These are phyloP conservation scores for button mushroom (Agaricus bisporus) DNA, from an alignment of 768 basidiomycete genomes.

Conservation along the genomic window DNA sequence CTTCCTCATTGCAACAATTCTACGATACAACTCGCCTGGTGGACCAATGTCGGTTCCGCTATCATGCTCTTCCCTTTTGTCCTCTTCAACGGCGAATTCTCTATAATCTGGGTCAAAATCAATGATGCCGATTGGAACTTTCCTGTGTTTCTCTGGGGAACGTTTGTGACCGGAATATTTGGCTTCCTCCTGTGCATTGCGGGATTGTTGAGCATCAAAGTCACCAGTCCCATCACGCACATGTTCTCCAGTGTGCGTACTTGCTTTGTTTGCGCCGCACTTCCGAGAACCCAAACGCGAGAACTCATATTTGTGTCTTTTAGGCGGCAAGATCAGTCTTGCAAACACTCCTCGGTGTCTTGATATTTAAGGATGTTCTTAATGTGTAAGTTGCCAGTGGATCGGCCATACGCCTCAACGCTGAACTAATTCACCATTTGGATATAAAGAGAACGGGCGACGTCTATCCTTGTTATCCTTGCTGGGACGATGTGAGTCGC, in stretches of 20 bases:
- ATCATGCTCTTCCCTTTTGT: conserved; percentile 59
- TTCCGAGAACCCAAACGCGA: neutral
- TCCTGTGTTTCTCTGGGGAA: conserved; percentile 56
- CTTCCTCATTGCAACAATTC: conserved; percentile 64
- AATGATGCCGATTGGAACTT: conserved; percentile 38
- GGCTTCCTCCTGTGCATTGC: conserved; percentile 80
- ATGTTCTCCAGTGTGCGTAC: conserved; percentile 73
- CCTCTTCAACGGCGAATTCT: conserved; percentile 48
- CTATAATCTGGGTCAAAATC: conserved; percentile 33
- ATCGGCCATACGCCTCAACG: no score
- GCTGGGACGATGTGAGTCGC: conserved; percentile 56
- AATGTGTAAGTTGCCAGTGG: conserved; percentile 48
- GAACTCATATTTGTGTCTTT: conserved; percentile 4
- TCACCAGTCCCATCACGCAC: conserved; percentile 79
- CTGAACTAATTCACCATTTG: neutral
- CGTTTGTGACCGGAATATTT: conserved; percentile 64
- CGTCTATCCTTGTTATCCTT: conserved; percentile 63
- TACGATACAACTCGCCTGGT: conserved; percentile 71
- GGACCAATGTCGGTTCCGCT: conserved; percentile 71
- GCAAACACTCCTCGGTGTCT: conserved; percentile 76
- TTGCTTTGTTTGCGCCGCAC: neutral
- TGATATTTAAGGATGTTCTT: conserved; percentile 69
- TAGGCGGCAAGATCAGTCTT: conserved; percentile 79
- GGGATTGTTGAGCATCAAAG: conserved; percentile 73
- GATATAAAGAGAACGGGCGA: conserved; percentile 46